A percentile compares a stretch with the other conserved stretches of the same genome.
phyloP scores from a whole-genome alignment of 2,329 filamentous ascomycete species.

The Colletotrichum siamense region DNA sequence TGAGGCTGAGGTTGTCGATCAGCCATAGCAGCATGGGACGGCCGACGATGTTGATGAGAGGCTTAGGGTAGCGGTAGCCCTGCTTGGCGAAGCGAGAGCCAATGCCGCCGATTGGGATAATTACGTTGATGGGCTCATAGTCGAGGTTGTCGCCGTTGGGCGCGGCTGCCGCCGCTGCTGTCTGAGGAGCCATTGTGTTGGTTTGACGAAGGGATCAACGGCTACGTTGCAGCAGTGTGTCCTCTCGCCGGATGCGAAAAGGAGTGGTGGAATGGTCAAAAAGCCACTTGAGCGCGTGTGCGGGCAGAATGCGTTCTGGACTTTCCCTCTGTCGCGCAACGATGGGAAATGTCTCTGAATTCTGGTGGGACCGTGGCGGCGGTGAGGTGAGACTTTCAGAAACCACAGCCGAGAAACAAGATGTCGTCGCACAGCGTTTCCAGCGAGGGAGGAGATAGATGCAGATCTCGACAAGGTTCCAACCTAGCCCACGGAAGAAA shows the following conservation, averaged over 20 bases:
- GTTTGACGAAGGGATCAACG: background rate
- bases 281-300: background rate
- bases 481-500: background rate
- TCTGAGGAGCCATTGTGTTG: conserved; percentile 10
- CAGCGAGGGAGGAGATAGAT: background rate
- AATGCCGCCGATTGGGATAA: conserved; percentile 36
- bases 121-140: conserved; percentile 31
- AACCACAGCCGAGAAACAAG: background rate
- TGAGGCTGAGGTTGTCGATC: conserved; percentile 31
- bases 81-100: conserved; percentile 33
- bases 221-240: background rate
- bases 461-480: background rate
- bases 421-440: background rate
- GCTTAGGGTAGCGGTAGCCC: conserved; percentile 35
- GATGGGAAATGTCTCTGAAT: background rate
- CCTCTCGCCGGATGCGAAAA: background rate
- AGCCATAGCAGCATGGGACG: conserved; percentile 34
- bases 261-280: background rate
- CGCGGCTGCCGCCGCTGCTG: background rate
- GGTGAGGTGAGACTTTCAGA: conserved; percentile 7
- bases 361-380: background rate
- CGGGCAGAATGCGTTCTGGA: background rate
- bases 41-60: conserved; percentile 36
- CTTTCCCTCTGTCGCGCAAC: background rate
- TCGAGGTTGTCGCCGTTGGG: conserved; percentile 14